Evolutionary conservation across 768 basidiomycete species (phyloP).

Genomic region (Mycena olivaceomarginata): DNA sequence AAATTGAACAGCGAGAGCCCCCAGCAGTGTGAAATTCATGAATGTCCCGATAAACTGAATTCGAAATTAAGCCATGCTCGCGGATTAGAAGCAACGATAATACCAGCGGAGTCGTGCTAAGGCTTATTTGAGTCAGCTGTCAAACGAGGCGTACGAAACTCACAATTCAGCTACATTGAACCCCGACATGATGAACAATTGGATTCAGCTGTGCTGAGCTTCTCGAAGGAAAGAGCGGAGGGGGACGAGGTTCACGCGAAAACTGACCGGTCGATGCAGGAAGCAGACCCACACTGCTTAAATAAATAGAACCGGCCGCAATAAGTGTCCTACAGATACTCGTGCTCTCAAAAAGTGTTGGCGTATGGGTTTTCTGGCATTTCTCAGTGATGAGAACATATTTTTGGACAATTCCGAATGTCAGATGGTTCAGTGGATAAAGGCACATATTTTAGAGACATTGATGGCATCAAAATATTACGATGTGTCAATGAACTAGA

Average conservation of each 20-base stretch:
- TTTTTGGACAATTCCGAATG: too few relatives aligned
- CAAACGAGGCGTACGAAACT: neutral
- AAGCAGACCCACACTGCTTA: neutral
- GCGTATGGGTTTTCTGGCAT: too few relatives aligned
- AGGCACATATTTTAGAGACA: too few relatives aligned
- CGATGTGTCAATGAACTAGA: too few relatives aligned
- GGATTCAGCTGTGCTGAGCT: neutral
- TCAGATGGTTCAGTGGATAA: too few relatives aligned
- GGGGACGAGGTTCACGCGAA: neutral
- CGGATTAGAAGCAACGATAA: neutral
- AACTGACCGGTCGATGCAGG: neutral
- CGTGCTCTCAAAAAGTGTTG: too few relatives aligned
- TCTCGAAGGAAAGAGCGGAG: conserved; percentile 8
- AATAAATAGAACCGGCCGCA: too few relatives aligned
- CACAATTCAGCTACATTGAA: conserved; percentile 12
- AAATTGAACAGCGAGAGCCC: conserved; percentile 34
- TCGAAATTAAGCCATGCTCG: neutral
- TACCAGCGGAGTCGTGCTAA: conserved; percentile 24
- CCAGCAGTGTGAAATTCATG: conserved; percentile 36
- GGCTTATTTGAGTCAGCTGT: neutral
- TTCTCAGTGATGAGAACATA: too few relatives aligned
- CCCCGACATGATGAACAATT: conserved; percentile 4
- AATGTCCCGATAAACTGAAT: conserved; percentile 39
- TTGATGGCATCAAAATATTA: too few relatives aligned
- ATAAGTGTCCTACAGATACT: neutral